Percentiles rank a stretch among this genome's conserved stretches.
These are phyloP conservation scores for Coemansia sp. DNA, from an alignment of 192 early-diverging fungal genomes.

Conservation along the genomic window DNA sequence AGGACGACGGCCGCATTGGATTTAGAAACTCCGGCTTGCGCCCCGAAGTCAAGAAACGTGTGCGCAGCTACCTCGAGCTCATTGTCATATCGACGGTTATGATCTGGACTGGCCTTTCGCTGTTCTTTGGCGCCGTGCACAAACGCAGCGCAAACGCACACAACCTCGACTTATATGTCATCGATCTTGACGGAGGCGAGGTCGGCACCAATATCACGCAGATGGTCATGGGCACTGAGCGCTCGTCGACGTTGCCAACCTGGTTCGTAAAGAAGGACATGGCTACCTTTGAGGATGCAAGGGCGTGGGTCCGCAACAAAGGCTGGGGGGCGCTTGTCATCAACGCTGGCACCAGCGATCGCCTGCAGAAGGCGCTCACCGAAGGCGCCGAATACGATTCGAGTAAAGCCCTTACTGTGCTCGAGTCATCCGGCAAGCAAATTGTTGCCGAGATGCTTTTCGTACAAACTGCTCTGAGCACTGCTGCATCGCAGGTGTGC, in stretches of 20 bases:
- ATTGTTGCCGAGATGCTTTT: slow-evolving; percentile 29
- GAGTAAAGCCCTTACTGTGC: slow-evolving; percentile 27
- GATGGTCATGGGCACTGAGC: slow-evolving; percentile 23
- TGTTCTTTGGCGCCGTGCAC: slow-evolving; percentile 44
- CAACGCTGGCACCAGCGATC: slow-evolving; percentile 28
- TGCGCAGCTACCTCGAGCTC: slow-evolving; percentile 25
- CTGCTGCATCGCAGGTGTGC: slow-evolving; percentile 12
- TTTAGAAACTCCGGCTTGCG: slow-evolving; percentile 18
- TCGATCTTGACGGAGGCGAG: slow-evolving; percentile 46
- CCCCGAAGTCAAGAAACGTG: slow-evolving; percentile 17
- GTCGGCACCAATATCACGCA: slow-evolving; percentile 34
- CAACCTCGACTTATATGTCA: slow-evolving; percentile 35
- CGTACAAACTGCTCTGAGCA: slow-evolving; percentile 18
- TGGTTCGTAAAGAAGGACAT: slow-evolving; percentile 16
- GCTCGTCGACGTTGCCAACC: slow-evolving; percentile 15
- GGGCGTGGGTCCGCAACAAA: slow-evolving; percentile 23
- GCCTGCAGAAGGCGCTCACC: slow-evolving; percentile 19
- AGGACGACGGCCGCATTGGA: slow-evolving; percentile 35
- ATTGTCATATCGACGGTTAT: slow-evolving; percentile 19
- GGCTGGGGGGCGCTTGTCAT: slow-evolving; percentile 49
- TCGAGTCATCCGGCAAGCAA: slow-evolving; percentile 27
- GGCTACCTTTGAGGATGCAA: slow-evolving; percentile 5
- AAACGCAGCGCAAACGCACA: slow-evolving; percentile 28
- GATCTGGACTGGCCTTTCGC: slow-evolving; percentile 43
- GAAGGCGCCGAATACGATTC: slow-evolving; percentile 26